phyloP scores from a whole-genome alignment of 768 basidiomycete species.

The Tulasnella sp. region DNA sequence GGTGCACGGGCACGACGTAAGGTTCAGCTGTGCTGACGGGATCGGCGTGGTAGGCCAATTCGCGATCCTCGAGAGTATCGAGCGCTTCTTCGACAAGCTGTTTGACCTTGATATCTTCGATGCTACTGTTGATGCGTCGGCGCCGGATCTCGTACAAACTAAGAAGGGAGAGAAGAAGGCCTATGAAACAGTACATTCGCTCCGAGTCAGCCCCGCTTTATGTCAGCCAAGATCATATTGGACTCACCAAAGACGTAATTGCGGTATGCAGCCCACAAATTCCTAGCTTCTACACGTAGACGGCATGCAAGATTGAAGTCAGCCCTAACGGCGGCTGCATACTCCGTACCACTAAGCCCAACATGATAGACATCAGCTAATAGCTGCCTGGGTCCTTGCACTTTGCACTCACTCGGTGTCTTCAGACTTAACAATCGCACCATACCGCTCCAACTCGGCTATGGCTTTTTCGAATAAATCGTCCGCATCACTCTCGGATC shows the following conservation, averaged over 20 bases:
- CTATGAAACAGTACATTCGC: conserved; percentile 21
- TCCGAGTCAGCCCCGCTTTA: conserved; percentile 10
- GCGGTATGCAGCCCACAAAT: conserved; percentile 60
- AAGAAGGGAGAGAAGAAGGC: conserved; percentile 25
- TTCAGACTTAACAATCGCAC: conserved; percentile 54
- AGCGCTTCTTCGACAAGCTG: conserved; percentile 70
- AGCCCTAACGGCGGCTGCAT: conserved; percentile 61
- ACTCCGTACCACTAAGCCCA: conserved; percentile 57
- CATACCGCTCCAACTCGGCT: conserved; percentile 62
- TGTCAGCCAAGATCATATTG: neutral
- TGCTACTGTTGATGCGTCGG: conserved; percentile 39
- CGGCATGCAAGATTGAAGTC: conserved; percentile 56
- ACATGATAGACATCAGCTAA: conserved; percentile 3
- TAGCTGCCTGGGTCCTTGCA: neutral
- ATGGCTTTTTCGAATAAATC: conserved; percentile 72
- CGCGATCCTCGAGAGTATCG: conserved; percentile 71
- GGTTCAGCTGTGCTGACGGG: conserved; percentile 62
- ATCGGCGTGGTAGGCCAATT: conserved; percentile 70
- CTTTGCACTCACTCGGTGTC: conserved; percentile 45
- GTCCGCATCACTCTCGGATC: conserved; percentile 32
- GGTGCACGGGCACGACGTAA: conserved; percentile 73
- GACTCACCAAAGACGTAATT: conserved; percentile 48
- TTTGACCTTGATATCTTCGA: conserved; percentile 54
- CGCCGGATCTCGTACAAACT: conserved; percentile 25
- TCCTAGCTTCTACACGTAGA: conserved; percentile 51